Conservation (phyloP, 805 yeast species). For the Lipomyces mesembrius region DNA sequence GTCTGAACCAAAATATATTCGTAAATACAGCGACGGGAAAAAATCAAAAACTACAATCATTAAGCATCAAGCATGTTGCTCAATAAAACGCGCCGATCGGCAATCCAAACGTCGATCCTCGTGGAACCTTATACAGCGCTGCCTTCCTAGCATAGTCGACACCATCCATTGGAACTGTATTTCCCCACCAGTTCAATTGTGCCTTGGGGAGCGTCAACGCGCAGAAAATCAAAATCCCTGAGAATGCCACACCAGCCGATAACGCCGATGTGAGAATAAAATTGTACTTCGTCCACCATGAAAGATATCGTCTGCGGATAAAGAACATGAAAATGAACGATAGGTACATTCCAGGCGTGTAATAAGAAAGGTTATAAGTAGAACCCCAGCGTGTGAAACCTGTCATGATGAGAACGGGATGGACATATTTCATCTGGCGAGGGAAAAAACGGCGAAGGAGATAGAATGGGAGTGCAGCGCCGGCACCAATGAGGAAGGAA, state of each 20-base stretch:
- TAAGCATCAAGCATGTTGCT: too few relatives aligned
- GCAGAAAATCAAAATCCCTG: slow-evolving; percentile 63
- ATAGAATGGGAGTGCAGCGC: slow-evolving; percentile 29
- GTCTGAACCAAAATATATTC: too few relatives aligned
- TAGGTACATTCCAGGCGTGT: slow-evolving; percentile 33
- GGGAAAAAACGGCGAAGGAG: slow-evolving; percentile 10
- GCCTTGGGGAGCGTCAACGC: slow-evolving; percentile 53
- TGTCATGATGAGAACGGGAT: slow-evolving; percentile 26
- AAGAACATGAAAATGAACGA: slow-evolving; percentile 50
- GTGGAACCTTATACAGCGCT: too few relatives aligned
- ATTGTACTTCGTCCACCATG: slow-evolving; percentile 61
- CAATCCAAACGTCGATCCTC: too few relatives aligned
- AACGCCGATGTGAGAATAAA: slow-evolving; percentile 61
- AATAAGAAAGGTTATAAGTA: slow-evolving; percentile 30
- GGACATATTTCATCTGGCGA: slow-evolving; percentile 21
- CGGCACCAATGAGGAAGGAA: slow-evolving; percentile 35
- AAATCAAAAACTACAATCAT: too few relatives aligned
- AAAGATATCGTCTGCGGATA: slow-evolving; percentile 54
- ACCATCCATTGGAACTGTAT: slow-evolving; percentile 44
- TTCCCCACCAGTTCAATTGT: slow-evolving; percentile 69
- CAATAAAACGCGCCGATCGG: too few relatives aligned
- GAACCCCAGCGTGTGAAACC: slow-evolving; percentile 23
- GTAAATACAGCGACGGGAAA: too few relatives aligned
- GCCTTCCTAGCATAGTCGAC: slow-evolving; percentile 35
- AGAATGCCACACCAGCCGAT: slow-evolving; percentile 64